A percentile compares a stretch with the other conserved stretches of the same genome.
Conservation (phyloP, 768 basidiomycete species). For the Pleurotus tuoliensis region DNA sequence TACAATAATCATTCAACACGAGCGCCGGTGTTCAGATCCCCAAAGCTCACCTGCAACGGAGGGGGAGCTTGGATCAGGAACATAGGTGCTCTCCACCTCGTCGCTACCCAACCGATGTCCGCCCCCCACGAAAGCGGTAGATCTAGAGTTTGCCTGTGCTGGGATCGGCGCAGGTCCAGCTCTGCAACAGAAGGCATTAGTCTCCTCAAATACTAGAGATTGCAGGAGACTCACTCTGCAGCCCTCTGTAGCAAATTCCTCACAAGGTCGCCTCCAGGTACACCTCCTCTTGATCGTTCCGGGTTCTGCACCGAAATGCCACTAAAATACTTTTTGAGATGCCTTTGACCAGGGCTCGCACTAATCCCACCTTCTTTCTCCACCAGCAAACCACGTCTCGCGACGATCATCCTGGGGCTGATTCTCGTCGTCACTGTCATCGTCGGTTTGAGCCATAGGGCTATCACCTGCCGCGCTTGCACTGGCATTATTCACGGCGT, state of each 20-base stretch:
- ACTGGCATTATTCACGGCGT: constrained; percentile 2
- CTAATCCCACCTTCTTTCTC: constrained; percentile 72
- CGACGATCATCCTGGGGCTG: constrained; percentile 32
- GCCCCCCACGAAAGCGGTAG: constrained; percentile 56
- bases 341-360: background rate
- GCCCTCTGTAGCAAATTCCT: constrained; percentile 78
- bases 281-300: constrained; percentile 33
- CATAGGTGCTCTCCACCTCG: constrained; percentile 71
- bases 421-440: constrained; percentile 47
- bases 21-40: background rate
- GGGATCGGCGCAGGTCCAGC: constrained; percentile 26
- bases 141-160: constrained; percentile 12
- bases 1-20: background rate
- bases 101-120: constrained; percentile 89
- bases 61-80: constrained; percentile 67
- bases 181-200: constrained; percentile 19
- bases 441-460: constrained; percentile 9
- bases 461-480: background rate
- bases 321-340: constrained; percentile 34
- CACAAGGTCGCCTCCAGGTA: constrained; percentile 57
- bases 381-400: constrained; percentile 89
- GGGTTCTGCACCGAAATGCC: constrained; percentile 91
- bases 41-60: constrained; percentile 21
- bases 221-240: constrained; percentile 53
- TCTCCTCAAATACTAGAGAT: background rate